Conservation (phyloP, 768 basidiomycete genomes). For the Kwoniella europaea region DNA sequence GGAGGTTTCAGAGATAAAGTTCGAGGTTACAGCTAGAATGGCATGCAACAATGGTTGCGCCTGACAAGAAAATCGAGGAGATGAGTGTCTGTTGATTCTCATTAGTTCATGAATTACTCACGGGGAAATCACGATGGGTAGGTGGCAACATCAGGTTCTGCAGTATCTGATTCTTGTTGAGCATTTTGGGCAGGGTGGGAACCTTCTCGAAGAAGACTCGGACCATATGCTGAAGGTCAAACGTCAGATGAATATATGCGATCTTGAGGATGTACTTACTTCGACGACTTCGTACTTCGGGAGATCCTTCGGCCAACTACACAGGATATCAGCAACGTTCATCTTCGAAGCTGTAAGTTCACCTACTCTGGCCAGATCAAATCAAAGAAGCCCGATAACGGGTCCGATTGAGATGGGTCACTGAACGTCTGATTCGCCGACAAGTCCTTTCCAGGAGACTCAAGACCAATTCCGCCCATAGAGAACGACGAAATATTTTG, state of each 20-base stretch:
- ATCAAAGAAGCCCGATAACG: slow-evolving; percentile 19
- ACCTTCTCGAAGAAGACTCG: slow-evolving; percentile 48
- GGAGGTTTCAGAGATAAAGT: slow-evolving; percentile 31
- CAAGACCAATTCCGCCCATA: not conserved
- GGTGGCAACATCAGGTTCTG: slow-evolving; percentile 40
- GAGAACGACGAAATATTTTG: not conserved
- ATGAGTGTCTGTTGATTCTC: not conserved
- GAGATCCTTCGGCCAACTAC: slow-evolving; percentile 47
- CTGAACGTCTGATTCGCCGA: not conserved
- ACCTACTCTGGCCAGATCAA: slow-evolving; percentile 48
- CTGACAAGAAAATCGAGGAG: slow-evolving; percentile 8
- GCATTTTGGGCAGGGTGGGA: slow-evolving; percentile 42
- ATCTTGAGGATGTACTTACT: slow-evolving; percentile 18
- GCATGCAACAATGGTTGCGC: slow-evolving; percentile 41
- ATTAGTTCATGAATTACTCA: slow-evolving; percentile 21
- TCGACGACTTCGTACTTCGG: slow-evolving; percentile 44
- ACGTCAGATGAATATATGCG: not conserved
- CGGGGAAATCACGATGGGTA: slow-evolving; percentile 43
- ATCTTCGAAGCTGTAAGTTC: not conserved
- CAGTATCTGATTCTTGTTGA: slow-evolving; percentile 37
- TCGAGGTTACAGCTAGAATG: slow-evolving; percentile 42
- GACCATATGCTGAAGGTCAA: slow-evolving; percentile 30
- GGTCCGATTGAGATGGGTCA: not conserved
- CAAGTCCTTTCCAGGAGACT: not conserved
- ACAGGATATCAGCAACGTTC: not conserved